phyloP scores from a whole-genome alignment of 768 basidiomycete species.

The Pulveroboletus ravenelii region DNA sequence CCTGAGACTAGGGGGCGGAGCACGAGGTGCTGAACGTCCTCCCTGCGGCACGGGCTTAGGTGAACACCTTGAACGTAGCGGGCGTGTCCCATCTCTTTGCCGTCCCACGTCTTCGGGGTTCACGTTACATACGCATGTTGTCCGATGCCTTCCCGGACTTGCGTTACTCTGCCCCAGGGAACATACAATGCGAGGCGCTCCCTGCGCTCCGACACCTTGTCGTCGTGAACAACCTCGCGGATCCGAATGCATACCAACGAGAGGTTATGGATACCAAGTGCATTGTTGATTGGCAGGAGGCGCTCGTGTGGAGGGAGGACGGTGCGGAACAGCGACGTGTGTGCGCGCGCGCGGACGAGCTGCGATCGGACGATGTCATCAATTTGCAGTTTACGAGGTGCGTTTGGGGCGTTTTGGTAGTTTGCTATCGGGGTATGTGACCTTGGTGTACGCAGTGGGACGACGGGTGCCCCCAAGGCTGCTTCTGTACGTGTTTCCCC shows the following conservation, averaged over 20 bases:
- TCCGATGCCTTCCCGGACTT: constrained; percentile 55
- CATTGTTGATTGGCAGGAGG: constrained; percentile 67
- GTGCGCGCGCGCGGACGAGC: constrained; percentile 35
- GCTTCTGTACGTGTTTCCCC: constrained; percentile 54
- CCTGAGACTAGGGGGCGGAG: background rate
- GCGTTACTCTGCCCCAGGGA: constrained; percentile 42
- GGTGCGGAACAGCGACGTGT: constrained; percentile 39
- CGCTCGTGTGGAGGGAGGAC: constrained; percentile 64
- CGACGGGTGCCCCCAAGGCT: constrained; percentile 78
- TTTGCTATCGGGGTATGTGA: background rate
- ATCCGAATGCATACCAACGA: constrained; percentile 36
- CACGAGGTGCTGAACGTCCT: background rate
- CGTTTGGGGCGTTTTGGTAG: background rate
- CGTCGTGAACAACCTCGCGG: constrained; percentile 57
- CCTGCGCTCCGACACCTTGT: constrained; percentile 62
- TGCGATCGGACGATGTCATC: constrained; percentile 64
- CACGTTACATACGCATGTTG: constrained; percentile 60
- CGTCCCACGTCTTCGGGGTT: constrained; percentile 63
- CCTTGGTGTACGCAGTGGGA: constrained; percentile 47
- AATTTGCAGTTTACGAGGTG: constrained; percentile 87
- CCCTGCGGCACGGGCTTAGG: constrained; percentile 34
- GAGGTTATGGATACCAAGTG: constrained; percentile 41
- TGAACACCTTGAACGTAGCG: constrained; percentile 56
- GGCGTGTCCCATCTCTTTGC: constrained; percentile 67
- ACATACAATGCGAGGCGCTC: constrained; percentile 52